Evolutionary conservation across 495 filamentous ascomycete genomes (phyloP).

Genomic region (Neurospora terricola): DNA sequence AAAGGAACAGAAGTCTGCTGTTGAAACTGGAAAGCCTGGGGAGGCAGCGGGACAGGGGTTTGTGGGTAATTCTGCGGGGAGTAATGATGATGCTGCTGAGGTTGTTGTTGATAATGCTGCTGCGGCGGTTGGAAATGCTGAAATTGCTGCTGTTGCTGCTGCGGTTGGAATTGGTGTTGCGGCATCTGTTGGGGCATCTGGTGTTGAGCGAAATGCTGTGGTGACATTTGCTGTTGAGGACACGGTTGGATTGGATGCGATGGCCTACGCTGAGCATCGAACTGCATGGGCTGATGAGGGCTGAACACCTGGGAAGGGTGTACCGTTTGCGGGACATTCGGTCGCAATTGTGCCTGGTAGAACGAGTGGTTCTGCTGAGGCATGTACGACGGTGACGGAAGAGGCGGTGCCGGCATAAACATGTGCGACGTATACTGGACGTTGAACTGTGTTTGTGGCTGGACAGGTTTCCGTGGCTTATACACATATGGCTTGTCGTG

Average conservation of each 20-base stretch:
- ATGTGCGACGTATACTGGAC: conserved; percentile 30
- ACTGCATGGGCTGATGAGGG: not conserved
- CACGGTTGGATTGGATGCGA: not conserved
- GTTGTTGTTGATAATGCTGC: not conserved
- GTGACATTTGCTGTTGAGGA: not conserved
- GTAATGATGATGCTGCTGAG: conserved; percentile 1
- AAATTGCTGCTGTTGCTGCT: not conserved
- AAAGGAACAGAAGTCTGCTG: not conserved
- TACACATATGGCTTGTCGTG: conserved; percentile 43
- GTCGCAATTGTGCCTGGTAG: conserved; percentile 1
- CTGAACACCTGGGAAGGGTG: not conserved
- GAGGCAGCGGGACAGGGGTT: not conserved
- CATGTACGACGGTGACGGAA: conserved; percentile 1
- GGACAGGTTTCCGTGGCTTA: conserved; percentile 36
- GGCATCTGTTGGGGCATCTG: conserved; percentile 5
- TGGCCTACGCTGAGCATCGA: not conserved
- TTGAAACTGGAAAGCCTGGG: not conserved
- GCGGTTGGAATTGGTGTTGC: conserved; percentile 1
- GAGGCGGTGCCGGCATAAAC: conserved; percentile 24
- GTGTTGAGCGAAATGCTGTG: not conserved
- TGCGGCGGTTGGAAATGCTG: not conserved
- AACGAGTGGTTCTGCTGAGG: conserved; percentile 8
- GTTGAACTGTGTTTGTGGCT: conserved; percentile 22
- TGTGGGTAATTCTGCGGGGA: not conserved
- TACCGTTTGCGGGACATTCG: not conserved